Base-by-base conservation (phyloP, 164 flowering plant genomes). In the Aristolochia fimbriata region DNA sequence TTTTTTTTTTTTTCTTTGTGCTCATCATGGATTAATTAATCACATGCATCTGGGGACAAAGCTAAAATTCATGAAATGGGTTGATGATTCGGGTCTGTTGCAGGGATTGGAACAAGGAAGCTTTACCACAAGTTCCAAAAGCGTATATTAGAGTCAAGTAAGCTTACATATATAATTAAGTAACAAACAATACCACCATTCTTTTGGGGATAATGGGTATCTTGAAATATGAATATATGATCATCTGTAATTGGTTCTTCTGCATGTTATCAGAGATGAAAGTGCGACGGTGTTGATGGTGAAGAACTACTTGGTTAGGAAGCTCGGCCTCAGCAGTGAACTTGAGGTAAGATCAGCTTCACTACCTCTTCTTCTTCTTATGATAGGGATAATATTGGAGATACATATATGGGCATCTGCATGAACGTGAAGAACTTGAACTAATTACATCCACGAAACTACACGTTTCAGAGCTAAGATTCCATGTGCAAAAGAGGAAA, bases 81-180 rank as follows among this genome's bases (percentile, higher is more conserved):
- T 27, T 27, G 30, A 27, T 2, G 15, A 59, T 15, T 46, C 8
- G 2, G 4, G 41, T 41, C 33, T 19, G 15, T 43, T 52, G 30
- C 21, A 49, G 63, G 50, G 23, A 64, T 61, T 66, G 71, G 61
- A 60, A 51, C 10, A 69, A 63, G 13, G 74, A 64, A 20, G 65
- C 47, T 16, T 58, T 72, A 45, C 76, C 76, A 21, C 74, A 75
- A 58, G 57, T 75, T 19, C 68, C 74, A 17, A 75, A 72, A 65
- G 69, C 75, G 58, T 75, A 75, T 52, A 75, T 75, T 62, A 75
- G 78, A 72, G 76, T 75, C 56, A 71, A 64, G 78, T 75, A 62
- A 69, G 78, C 64, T 60, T 54, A 64, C 69, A 65, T 47, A 51
- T 62, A 20, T 46, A 57, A 47, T 20, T 24, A 41, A 10, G 10